A percentile compares a stretch with the other conserved stretches of the same genome.
phyloP scores from a whole-genome alignment of 192 early-diverging fungal species.

The Coemansia pectinata region DNA sequence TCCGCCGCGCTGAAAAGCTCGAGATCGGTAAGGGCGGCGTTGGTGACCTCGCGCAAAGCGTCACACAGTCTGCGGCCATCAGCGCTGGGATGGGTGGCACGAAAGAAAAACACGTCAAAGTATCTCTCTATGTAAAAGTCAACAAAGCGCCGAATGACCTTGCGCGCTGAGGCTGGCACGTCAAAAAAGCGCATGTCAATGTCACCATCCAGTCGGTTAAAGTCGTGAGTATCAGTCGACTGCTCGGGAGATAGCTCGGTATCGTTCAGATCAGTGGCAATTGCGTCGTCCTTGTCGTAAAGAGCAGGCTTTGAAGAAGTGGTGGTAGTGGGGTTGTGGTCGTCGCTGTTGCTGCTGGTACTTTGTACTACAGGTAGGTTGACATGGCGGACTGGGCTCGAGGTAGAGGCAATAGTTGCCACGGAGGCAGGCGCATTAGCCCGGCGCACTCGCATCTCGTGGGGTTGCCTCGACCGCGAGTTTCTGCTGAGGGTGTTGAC shows the following conservation, averaged over 20 bases:
- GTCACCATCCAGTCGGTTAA: constrained; percentile 41
- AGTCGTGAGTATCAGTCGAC: constrained; percentile 24
- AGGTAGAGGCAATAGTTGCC: background rate
- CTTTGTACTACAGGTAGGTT: background rate
- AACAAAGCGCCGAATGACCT: constrained; percentile 37
- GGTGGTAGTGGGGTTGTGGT: too few relatives aligned
- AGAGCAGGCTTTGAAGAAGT: background rate
- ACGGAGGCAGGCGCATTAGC: background rate
- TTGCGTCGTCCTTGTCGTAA: background rate
- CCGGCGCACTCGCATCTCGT: background rate
- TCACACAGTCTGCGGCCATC: constrained; percentile 7
- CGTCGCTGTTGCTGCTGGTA: background rate
- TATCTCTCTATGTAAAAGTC: constrained; percentile 32
- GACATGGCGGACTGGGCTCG: background rate
- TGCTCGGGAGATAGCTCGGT: constrained; percentile 33
- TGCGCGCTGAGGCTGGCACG: constrained; percentile 22
- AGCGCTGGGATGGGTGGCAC: constrained; percentile 11
- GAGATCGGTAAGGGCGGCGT: constrained; percentile 9
- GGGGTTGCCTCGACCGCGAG: constrained; percentile 7
- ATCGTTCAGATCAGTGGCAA: background rate
- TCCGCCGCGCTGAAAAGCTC: constrained; percentile 12
- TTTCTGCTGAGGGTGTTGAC: constrained; percentile 21
- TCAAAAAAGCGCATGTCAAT: constrained; percentile 40
- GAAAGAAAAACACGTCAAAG: constrained; percentile 42
- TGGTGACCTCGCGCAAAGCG: background rate